A percentile compares a stretch with the other conserved stretches of the same genome.
phyloP scores from a whole-genome alignment of 495 filamentous ascomycete species.

The Aspergillus sparsus region DNA sequence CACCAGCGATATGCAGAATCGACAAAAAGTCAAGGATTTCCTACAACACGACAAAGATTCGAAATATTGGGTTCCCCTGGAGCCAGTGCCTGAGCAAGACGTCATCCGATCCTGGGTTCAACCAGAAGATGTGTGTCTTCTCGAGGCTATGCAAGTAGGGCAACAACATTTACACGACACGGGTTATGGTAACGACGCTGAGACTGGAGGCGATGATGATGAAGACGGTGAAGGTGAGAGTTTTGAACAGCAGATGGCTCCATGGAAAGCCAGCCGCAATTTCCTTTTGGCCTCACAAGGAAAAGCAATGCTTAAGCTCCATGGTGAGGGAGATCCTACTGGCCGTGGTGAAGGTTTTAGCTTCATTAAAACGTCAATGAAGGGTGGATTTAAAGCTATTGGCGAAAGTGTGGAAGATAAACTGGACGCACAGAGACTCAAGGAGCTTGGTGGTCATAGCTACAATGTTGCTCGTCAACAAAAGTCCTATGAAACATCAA shows the following conservation, averaged over 20 bases:
- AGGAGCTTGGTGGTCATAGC: conserved; percentile 89
- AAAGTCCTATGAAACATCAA: conserved; percentile 81
- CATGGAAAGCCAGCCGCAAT: conserved; percentile 92
- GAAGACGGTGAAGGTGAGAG: conserved; percentile 65
- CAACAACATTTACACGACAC: conserved; percentile 79
- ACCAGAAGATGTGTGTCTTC: conserved; percentile 89
- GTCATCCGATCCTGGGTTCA: conserved; percentile 83
- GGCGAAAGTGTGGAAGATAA: conserved; percentile 87
- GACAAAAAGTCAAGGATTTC: conserved; percentile 96
- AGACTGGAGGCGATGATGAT: conserved; percentile 70
- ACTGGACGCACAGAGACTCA: conserved; percentile 75
- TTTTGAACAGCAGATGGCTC: conserved; percentile 87
- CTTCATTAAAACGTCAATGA: conserved; percentile 97
- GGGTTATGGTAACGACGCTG: conserved; percentile 71
- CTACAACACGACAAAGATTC: conserved; percentile 80
- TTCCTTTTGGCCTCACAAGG: conserved; percentile 91
- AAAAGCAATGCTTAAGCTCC: conserved; percentile 94
- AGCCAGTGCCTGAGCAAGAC: conserved; percentile 73
- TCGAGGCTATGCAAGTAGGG: conserved; percentile 97
- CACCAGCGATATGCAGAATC: conserved; percentile 89
- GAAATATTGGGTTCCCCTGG: conserved; percentile 81
- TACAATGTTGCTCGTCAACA: conserved; percentile 97
- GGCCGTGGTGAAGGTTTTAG: conserved; percentile 91
- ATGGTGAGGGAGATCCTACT: conserved; percentile 94
- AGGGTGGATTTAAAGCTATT: conserved; percentile 90